Evolutionary conservation across 2,329 filamentous ascomycete species (phyloP), one percentile per base, ranked within the genome.

Genomic region (Aspergillus caelatus): DNA sequence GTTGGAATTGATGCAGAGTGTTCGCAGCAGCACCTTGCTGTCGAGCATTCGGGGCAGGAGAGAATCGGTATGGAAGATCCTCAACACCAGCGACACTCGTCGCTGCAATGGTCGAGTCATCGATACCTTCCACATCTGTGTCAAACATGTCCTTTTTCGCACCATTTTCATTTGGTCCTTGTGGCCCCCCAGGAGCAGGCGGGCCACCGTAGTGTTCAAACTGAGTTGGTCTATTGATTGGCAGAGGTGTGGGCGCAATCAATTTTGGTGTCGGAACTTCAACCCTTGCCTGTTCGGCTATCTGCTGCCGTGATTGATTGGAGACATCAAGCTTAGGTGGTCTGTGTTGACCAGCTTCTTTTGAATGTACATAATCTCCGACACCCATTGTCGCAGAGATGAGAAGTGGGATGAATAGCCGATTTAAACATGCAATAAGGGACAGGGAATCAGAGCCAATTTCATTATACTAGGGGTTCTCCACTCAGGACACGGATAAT

Each of bases 71-170:
- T 32, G 73, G 70, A 56, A 63, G 63, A 57, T 77, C 75, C 46
- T 78, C 76, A 60, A 66, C 68, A 34, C 71, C 75, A 59, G 78
- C 65, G 61, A 82, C 63, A 71, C 81, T 80, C 26, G 74, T 77
- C 23, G 70, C 75, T 2, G 73, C 75, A 68, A 79, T 74, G 8
- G 79, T 80, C 4, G 79, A 80, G 65, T 81, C 79, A 70, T 81
- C 79, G 11, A 80, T 69, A 12, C 74, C 78, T 62, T 81, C 79
- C 10, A 80, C 77, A 65, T 81, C 79, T 6, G 79, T 81, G 64
- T 81, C 79, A 65, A 81, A 81, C 63, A 74, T 70, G 63, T 80
- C 77, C 36, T 70, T 70, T 32, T 72, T 70, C 21, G 50, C 61
- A 57, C 54, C 64, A 58, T 67, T 66, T 45, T 68, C 65, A 34